These are phyloP conservation scores for Diplogelasinospora grovesii DNA, from an alignment of 495 filamentous ascomycete species.

Conservation along the genomic window DNA sequence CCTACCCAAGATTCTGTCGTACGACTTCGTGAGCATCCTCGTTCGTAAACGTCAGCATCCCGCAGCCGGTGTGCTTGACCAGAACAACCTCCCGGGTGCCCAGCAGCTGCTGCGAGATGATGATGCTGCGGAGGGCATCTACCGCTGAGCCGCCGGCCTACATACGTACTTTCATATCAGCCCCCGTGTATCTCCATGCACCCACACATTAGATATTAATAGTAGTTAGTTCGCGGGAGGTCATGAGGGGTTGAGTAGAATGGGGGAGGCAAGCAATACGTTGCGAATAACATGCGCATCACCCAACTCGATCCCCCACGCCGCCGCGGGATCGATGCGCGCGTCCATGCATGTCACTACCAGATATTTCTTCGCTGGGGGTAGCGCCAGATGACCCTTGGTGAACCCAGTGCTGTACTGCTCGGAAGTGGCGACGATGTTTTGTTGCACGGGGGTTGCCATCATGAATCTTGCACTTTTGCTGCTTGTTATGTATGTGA, in stretches of 20 bases:
- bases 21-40: slow-evolving; percentile 53
- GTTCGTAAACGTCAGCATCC: slow-evolving; percentile 76
- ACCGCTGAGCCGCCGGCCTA: slow-evolving; percentile 55
- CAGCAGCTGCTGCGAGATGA: slow-evolving; percentile 76
- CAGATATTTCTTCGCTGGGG: slow-evolving; percentile 63
- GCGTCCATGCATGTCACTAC: slow-evolving; percentile 80
- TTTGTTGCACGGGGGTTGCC: slow-evolving; percentile 49
- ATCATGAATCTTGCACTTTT: too few relatives aligned
- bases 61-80: slow-evolving; percentile 75
- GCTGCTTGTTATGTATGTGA: slow-evolving; percentile 18
- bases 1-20: slow-evolving; percentile 45
- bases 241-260: not conserved
- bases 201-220: not conserved
- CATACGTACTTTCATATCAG: slow-evolving; percentile 3
- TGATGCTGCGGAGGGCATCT: slow-evolving; percentile 65
- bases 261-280: too few relatives aligned
- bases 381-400: slow-evolving; percentile 59
- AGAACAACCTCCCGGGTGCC: slow-evolving; percentile 72
- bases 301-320: slow-evolving; percentile 68
- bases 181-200: too few relatives aligned
- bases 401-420: slow-evolving; percentile 56
- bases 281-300: slow-evolving; percentile 83
- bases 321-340: slow-evolving; percentile 63
- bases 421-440: slow-evolving; percentile 51
- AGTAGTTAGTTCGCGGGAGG: not conserved